Evolutionary conservation across 1,139 yeast genomes (phyloP), one percentile per base, ranked within the genome.

Genomic region (Candida anutae): DNA sequence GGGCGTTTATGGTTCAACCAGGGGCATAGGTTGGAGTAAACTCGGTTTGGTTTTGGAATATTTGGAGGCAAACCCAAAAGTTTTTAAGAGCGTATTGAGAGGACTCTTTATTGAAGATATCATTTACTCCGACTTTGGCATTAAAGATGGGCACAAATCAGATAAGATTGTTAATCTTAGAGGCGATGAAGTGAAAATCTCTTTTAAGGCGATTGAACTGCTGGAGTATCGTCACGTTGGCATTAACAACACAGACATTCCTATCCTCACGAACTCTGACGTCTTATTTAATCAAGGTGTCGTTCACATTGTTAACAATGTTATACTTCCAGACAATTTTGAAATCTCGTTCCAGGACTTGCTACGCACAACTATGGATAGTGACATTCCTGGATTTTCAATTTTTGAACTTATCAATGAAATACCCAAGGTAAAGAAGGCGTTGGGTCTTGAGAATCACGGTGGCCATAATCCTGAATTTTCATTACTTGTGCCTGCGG

Each of bases 261-360:
- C 51, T 9, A 32, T 64, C 3, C 61, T 63, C 0, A 60, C 64
- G 28, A 67, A 74, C 34, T 61, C 75, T 2, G 96, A 90, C 48
- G 66, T 85, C 6, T 49, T 90, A 12, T 88, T 83, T 48, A 76
- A 73, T 36, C 79, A 81, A 45, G 98, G 97, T 1, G 95, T 88
- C 0, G 72, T 84, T 2, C 97, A 87, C 47, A 74, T 88, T 2
- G 58, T 82, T 5, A 57, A 65, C 25, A 52, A 65, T 8, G 61
- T 84, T 0, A 46, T 73, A 2, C 54, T 85, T 6, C 95, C 96
- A 0, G 50, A 55, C 0, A 51, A 58, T 18, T 54, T 88, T 18
- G 50, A 60, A 6, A 68, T 90, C 4, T 53, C 77, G 0, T 55
- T 83, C 12, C 31, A 39, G 1, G 80, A 84, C 31, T 59, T 90